A percentile compares a stretch with the other conserved stretches of the same genome.
phyloP scores from a whole-genome alignment of 2,329 filamentous ascomycete genomes.

The Ascosphaera acerosa region DNA sequence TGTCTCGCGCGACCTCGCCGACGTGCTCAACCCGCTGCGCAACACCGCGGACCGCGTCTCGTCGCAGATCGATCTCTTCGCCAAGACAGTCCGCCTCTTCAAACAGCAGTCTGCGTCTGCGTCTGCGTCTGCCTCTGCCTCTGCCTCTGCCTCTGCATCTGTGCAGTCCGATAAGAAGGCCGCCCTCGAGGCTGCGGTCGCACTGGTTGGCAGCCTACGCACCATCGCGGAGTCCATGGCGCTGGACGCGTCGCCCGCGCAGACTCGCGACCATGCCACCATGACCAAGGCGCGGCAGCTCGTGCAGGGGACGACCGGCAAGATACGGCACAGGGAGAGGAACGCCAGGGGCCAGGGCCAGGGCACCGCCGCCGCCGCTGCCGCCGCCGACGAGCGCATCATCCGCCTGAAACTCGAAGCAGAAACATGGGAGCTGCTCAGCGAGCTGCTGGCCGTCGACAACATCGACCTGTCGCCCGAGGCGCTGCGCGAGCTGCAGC shows the following conservation, averaged over 20 bases:
- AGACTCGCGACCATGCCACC: constrained; percentile 1
- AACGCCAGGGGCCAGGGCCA: constrained; percentile 4
- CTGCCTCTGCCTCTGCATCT: constrained; percentile 14
- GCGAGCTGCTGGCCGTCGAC: constrained; percentile 45
- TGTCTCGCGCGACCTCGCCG: too few species aligned
- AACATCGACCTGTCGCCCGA: too few species aligned
- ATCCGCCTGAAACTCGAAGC: constrained; percentile 55
- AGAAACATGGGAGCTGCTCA: constrained; percentile 73
- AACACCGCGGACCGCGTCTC: constrained; percentile 43
- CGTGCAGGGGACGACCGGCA: too few species aligned
- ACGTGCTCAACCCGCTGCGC: constrained; percentile 33
- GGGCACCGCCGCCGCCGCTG: constrained; percentile 1
- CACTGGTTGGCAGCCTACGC: constrained; percentile 39
- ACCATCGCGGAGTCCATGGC: constrained; percentile 28
- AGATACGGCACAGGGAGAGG: constrained; percentile 11
- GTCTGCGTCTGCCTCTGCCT: too few species aligned
- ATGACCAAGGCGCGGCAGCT: constrained; percentile 10
- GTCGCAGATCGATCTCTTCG: constrained; percentile 68
- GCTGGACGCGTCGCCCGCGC: constrained; percentile 13
- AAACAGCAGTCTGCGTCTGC: too few species aligned
- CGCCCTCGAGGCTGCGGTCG: constrained; percentile 40
- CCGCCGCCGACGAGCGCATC: constrained; percentile 18
- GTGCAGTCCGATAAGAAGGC: constrained; percentile 22
- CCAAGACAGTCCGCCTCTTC: constrained; percentile 56
- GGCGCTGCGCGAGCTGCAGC: constrained; percentile 16